Evolutionary conservation across 2,329 filamentous ascomycete species (phyloP).

Genomic region (Hypoxylon sp.): DNA sequence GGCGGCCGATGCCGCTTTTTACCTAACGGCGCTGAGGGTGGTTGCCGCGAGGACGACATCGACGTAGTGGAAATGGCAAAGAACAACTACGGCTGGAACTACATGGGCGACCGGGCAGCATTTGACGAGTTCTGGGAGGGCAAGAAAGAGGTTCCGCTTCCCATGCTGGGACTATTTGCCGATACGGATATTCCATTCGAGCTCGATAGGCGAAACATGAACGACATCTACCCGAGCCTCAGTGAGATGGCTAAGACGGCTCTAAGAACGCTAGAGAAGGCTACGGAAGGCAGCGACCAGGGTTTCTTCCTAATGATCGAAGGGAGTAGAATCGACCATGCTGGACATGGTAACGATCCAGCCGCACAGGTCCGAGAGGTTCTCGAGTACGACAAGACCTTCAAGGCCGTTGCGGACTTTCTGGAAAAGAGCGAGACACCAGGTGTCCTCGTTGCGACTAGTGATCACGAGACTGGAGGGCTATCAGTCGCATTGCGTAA

Average conservation of each 20-base stretch:
- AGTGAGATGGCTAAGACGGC: conserved; percentile 91
- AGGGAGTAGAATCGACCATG: conserved; percentile 94
- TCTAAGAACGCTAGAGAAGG: conserved; percentile 78
- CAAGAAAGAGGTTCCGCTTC: conserved; percentile 71
- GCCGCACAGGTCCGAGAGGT: conserved; percentile 90
- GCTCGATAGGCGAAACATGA: conserved; percentile 82
- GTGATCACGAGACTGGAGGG: conserved; percentile 96
- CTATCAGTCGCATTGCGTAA: conserved; percentile 80
- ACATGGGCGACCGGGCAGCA: conserved; percentile 72
- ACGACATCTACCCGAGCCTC: conserved; percentile 84
- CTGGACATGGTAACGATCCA: conserved; percentile 85
- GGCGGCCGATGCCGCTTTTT: conserved; percentile 94
- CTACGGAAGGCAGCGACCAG: conserved; percentile 83
- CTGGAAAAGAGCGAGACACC: conserved; percentile 76
- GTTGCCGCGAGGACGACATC: conserved; percentile 81
- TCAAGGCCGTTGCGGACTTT: conserved; percentile 84
- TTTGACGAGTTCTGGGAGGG: conserved; percentile 80
- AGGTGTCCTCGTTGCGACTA: conserved; percentile 85
- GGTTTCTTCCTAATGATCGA: conserved; percentile 99
- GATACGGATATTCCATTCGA: conserved; percentile 87
- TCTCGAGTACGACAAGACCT: conserved; percentile 90
- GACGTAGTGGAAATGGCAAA: conserved; percentile 78
- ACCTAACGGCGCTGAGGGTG: conserved; percentile 79
- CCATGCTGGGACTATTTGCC: conserved; percentile 87
- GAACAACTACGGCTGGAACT: conserved; percentile 79